Conservation (phyloP, 192 early-diverging fungal species). For the Backusella parvicylindrica region DNA sequence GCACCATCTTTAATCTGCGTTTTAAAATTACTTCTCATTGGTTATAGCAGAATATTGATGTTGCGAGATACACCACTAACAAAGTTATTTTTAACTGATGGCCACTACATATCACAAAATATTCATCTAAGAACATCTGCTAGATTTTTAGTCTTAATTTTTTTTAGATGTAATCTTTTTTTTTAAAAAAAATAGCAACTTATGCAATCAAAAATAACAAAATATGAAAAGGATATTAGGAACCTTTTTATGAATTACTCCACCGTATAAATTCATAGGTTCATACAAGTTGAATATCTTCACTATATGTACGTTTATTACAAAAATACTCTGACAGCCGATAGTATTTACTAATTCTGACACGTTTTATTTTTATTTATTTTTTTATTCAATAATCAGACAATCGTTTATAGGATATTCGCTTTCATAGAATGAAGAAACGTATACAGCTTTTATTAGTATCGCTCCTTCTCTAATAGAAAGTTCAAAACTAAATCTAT, state of each 20-base stretch:
- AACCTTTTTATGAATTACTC: background rate
- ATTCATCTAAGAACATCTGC: background rate
- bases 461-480: background rate
- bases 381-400: background rate
- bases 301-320: background rate
- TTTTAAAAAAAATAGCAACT: background rate
- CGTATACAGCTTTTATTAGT: too few species aligned
- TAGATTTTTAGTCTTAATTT: background rate
- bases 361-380: too few species aligned
- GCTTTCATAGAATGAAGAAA: background rate
- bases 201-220: background rate
- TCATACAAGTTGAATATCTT: background rate
- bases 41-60: background rate
- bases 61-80: background rate
- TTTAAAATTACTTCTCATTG: background rate
- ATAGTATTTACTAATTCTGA: background rate
- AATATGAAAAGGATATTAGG: background rate
- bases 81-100: background rate
- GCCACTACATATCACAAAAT: background rate
- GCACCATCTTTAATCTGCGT: background rate
- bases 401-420: background rate
- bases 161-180: background rate
- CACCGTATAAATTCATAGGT: background rate
- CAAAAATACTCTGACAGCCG: background rate
- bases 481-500: too few species aligned